Evolutionary conservation across 1,139 yeast species (phyloP).

Genomic region (Kodamaea arcana): DNA sequence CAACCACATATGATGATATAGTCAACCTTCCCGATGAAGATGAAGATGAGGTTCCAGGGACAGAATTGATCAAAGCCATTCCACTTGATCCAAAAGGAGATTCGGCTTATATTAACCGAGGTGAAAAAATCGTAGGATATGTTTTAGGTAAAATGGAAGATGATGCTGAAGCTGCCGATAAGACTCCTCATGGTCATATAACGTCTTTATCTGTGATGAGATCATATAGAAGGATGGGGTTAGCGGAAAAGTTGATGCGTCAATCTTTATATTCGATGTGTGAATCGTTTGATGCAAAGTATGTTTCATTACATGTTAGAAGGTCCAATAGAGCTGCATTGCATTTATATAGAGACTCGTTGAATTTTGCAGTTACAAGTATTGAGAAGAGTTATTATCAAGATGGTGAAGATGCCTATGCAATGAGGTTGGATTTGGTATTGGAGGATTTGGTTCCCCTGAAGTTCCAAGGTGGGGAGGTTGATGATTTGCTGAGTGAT

Average conservation of each 20-base stretch:
- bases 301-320: slow-evolving; percentile 90
- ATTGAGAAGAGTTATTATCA: slow-evolving; percentile 88
- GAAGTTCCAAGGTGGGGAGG: slow-evolving; percentile 41
- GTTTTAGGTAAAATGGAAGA: slow-evolving; percentile 97
- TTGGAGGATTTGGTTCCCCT: slow-evolving; percentile 61
- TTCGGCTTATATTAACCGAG: slow-evolving; percentile 53
- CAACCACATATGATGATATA: slow-evolving; percentile 59
- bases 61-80: slow-evolving; percentile 20
- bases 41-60: slow-evolving; percentile 20
- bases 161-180: slow-evolving; percentile 70
- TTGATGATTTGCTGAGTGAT: slow-evolving; percentile 50
- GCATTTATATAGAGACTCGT: slow-evolving; percentile 83
- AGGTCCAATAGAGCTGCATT: slow-evolving; percentile 91
- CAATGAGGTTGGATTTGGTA: slow-evolving; percentile 71
- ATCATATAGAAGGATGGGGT: slow-evolving; percentile 89
- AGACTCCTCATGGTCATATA: slow-evolving; percentile 87
- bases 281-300: slow-evolving; percentile 78
- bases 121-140: slow-evolving; percentile 87
- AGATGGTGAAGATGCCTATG: slow-evolving; percentile 98
- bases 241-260: slow-evolving; percentile 90
- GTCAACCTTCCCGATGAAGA: slow-evolving; percentile 26
- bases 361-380: slow-evolving; percentile 73
- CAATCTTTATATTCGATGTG: slow-evolving; percentile 76
- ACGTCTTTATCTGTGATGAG: slow-evolving; percentile 94
- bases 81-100: slow-evolving; percentile 47